phyloP scores from a whole-genome alignment of 257 asterid genomes.

The Lavandula angustifolia region DNA sequence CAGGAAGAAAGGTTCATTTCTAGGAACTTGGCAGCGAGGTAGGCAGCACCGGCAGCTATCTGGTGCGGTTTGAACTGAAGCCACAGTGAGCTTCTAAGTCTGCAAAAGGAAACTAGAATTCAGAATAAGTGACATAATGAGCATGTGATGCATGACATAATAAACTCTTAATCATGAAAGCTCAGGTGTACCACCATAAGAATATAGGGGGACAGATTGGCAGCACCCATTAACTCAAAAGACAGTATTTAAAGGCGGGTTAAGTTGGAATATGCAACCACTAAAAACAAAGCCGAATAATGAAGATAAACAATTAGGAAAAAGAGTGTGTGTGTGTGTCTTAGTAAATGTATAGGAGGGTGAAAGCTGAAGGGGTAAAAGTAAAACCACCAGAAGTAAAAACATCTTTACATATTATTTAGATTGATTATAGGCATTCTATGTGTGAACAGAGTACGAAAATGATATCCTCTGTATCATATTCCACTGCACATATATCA shows the following conservation, averaged over 20 bases:
- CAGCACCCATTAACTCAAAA: background rate
- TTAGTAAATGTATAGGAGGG: conserved; percentile 2
- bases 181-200: conserved; percentile 10
- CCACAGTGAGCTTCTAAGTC: conserved; percentile 94
- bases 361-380: conserved; percentile 1
- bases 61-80: conserved; percentile 98
- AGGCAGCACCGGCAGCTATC: conserved; percentile 99
- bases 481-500: conserved; percentile 40
- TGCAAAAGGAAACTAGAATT: conserved; percentile 41
- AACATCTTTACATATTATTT: no score
- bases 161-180: conserved; percentile 21
- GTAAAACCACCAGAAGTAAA: conserved; percentile 22
- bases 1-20: conserved; percentile 77
- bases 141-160: conserved; percentile 1
- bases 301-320: background rate
- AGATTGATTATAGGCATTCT: conserved; percentile 40
- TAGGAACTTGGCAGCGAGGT: conserved; percentile 82
- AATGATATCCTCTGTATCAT: conserved; percentile 28
- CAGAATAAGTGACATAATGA: conserved; percentile 9
- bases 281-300: conserved; percentile 15
- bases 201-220: background rate
- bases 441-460: conserved; percentile 40
- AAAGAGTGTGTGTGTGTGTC: conserved; percentile 12
- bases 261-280: conserved; percentile 12
- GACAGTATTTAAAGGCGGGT: conserved; percentile 21